Conservation (phyloP, 2,329 filamentous ascomycete species). For the Phyllosticta citriasiana region DNA sequence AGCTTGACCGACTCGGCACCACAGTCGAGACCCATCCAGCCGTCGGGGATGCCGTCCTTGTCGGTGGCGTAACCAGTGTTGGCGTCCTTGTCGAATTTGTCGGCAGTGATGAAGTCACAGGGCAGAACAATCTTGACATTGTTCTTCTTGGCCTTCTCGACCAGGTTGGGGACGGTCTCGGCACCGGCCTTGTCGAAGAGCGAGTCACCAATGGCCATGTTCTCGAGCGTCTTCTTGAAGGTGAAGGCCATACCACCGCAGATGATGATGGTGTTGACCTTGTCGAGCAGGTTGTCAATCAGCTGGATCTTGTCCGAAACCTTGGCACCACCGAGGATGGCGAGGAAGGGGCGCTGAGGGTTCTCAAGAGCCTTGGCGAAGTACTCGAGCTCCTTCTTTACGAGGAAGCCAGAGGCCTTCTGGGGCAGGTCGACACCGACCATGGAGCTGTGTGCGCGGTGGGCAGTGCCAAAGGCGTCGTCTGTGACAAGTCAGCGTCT, state of each 20-base stretch:
- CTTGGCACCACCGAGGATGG: slow-evolving; percentile 96
- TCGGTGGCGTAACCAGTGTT: slow-evolving; percentile 74
- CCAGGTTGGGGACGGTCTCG: slow-evolving; percentile 79
- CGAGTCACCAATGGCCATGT: slow-evolving; percentile 77
- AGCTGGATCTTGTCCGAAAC: slow-evolving; percentile 99
- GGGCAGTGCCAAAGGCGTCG: slow-evolving; percentile 96
- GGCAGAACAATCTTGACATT: slow-evolving; percentile 91
- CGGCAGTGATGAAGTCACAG: slow-evolving; percentile 88
- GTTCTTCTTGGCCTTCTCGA: slow-evolving; percentile 95
- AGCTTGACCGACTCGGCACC: slow-evolving; percentile 80
- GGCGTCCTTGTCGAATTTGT: slow-evolving; percentile 86
- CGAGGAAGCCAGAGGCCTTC: slow-evolving; percentile 94
- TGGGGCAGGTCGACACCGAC: slow-evolving; percentile 91
- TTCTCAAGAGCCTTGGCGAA: slow-evolving; percentile 93
- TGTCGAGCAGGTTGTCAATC: slow-evolving; percentile 96
- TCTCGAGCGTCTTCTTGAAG: slow-evolving; percentile 98
- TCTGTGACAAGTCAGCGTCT: slow-evolving; percentile 43
- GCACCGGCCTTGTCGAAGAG: slow-evolving; percentile 90
- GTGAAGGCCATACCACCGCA: slow-evolving; percentile 99
- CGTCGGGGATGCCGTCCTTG: slow-evolving; percentile 81
- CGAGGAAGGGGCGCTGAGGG: slow-evolving; percentile 91
- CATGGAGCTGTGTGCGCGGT: slow-evolving; percentile 99
- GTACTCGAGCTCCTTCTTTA: slow-evolving; percentile 99
- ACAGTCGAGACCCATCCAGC: slow-evolving; percentile 96
- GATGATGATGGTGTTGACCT: slow-evolving; percentile 94